Base-by-base conservation (phyloP, 2,329 filamentous ascomycete genomes). In the Colletotrichum sp. region DNA sequence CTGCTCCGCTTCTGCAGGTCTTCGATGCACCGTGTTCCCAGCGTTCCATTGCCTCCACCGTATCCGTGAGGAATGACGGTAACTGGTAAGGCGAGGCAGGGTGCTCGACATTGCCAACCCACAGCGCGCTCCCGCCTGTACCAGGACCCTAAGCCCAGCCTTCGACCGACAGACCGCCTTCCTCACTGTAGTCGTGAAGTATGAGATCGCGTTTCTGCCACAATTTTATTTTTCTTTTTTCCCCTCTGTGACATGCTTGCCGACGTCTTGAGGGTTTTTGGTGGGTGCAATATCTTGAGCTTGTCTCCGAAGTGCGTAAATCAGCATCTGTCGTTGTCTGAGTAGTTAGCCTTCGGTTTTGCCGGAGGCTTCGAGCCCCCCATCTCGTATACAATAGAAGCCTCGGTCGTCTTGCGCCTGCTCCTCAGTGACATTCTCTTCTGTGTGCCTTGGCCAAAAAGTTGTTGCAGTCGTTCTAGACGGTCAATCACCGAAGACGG, bases 1-100 rank as follows among this genome's bases (percentile, higher is more conserved):
- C 60, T 66, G 72, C 69, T 66, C 72, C 67, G 67, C 72, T 74
- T 67, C 72, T 74, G 72, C 67, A 74, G 48, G 72, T 75, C 61
- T 48, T 75, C 73, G 39, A 64, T 75, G 73, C 64, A 73, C 65
- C 73, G 57, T 68, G 70, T 73, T 73, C 70, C 73, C 34, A 75
- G 63, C 70, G 59, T 73, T 48, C 72, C 68, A 48, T 52, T 52
- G 21, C 68, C 68, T 75, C 72, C 60, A 75, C 61, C 61, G 43
- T 32, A 63, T 43, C 55, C 61, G 21, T 28, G 61, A 64, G 61
- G 61, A 43, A 39, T 36, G 61, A 21, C 36, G 21, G 32, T 39
- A 36, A 60, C 59, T 61, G 71, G 59, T 39, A 65, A 74, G 67
- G 34, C 67, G 57, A 57, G 52, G 66, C 66, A 68, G 28, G 66